Base-by-base conservation (phyloP, 257 asterid species). In the Mentha longifolia region DNA sequence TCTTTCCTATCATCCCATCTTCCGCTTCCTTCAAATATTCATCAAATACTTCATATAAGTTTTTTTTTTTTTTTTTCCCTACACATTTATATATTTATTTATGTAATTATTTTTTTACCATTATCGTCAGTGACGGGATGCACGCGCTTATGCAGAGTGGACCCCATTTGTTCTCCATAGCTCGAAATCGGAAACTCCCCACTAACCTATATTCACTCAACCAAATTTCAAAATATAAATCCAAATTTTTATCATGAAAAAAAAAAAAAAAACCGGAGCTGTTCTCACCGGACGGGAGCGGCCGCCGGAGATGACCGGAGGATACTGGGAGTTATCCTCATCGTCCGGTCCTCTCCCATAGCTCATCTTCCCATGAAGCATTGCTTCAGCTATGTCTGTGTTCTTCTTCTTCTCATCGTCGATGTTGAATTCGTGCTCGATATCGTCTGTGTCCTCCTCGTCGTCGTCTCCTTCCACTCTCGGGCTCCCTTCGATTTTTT, bases 401-500 rank as follows among this genome's bases (percentile, higher is more conserved):
- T 93, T 91, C 70, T 54, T 87, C 65, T 83, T 87, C 45, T 79
- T 81, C 59, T 88, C 95, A 45, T 93, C 89, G 5, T 93, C 89
- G 4, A 91, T 85, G 78, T 87, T 93, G 83, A 91, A 93, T 81
- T 93, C 97, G n/a, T 93, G 92, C 67, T 93, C 98, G 47, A 93
- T 93, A 79, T 93, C 98, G 39, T 93, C 97, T 7, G 88, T 80
- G 41, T 93, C 98, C 80, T 93, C 98, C 81, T 93, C 98, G 7
- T 93, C 98, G 9, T 93, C 98, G 64, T 93, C 98, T 73, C 98
- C 98, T 59, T 89, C 95, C 73, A 93, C 98, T 85, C 97, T 87
- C 39, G 95, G 89, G 76, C 98, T 83, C 85, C 98, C 98, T 92
- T 74, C 77, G 76, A 41, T 13, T 47, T 4, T 33, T 33, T 33